Conservation (phyloP, 768 basidiomycete species). For the Candolleomyces eurysporus region DNA sequence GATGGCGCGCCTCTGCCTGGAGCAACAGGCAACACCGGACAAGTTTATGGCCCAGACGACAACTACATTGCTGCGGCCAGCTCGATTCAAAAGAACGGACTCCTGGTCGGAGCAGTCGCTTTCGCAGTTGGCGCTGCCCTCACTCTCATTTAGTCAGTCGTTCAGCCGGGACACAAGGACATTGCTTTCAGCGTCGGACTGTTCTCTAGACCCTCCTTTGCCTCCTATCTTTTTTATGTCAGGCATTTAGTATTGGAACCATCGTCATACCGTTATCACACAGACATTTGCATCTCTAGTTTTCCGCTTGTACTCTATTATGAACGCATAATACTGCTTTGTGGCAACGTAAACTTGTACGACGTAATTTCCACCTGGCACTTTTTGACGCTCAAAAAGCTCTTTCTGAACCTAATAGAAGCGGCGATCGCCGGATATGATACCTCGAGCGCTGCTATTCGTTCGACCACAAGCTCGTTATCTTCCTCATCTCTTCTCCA, state of each 20-base stretch:
- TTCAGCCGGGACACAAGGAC: background rate
- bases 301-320: too few species aligned
- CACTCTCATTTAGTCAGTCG: background rate
- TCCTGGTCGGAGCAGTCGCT: constrained; percentile 43
- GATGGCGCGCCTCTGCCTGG: constrained; percentile 47
- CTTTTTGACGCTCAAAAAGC: background rate
- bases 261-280: background rate
- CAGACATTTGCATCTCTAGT: background rate
- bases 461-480: background rate
- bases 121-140: constrained; percentile 44
- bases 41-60: constrained; percentile 62
- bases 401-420: background rate
- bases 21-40: constrained; percentile 48
- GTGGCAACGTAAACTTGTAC: background rate
- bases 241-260: background rate
- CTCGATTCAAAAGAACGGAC: constrained; percentile 42
- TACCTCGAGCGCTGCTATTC: constrained; percentile 4
- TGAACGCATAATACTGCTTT: background rate
- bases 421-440: constrained; percentile 11
- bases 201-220: constrained; percentile 10
- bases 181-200: constrained; percentile 8
- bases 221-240: constrained; percentile 1
- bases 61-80: constrained; percentile 59
- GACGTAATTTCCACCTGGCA: background rate
- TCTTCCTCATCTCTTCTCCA: constrained; percentile 1